Evolutionary conservation across 768 basidiomycete species (phyloP), one percentile per base, ranked within the genome.

Genomic region (Aureoboletus auriporus): DNA sequence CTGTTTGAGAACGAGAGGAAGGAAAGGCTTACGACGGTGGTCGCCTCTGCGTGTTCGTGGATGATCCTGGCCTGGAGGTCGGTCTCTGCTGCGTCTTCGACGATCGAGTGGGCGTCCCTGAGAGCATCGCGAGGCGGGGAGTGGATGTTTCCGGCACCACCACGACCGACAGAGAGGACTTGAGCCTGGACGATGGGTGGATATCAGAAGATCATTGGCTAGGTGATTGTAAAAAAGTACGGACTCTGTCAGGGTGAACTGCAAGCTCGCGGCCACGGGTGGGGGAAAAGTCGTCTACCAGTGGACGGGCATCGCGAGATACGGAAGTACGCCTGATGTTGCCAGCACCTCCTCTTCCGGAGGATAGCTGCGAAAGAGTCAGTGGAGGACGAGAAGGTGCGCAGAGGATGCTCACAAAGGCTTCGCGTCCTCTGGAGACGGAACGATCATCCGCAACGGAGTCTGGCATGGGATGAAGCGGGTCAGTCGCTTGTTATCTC

Each of bases 111-210:
- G 6, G 66, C 43, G 44, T 82, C 83, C 31, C 82, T 78, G 20
- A 88, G 89, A 1, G 83, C 44, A 20, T 37, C 44, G 44, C 20
- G 45, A 7, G 45, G 6, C 5, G 45, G 83, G 2, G 89, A 86
- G 48, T 87, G 82, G 43, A 93, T 82, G 74, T 94, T 94, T 8
- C 91, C 92, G 8, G 78, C 78, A 13, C 92, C 92, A 26, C 92
- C 91, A 43, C 90, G 81, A 10, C 92, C 92, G 37, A 77, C 76
- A 16, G 80, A 82, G 53, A 69, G 72, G 53, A 55, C n/a, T 56
- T 54, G 31, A 12, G 4, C 20, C 20, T 23, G 20, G 20, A 23
- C 20, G 20, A 20, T 27, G 12, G 39, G 5, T 6, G 35, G 3
- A 3, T 11, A 33, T 52, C 27, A 49, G 33, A 13, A 26, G 31